These are phyloP conservation scores for Rhodofomes roseus DNA, from an alignment of 1,284 basidiomycete genomes.

Conservation along the genomic window DNA sequence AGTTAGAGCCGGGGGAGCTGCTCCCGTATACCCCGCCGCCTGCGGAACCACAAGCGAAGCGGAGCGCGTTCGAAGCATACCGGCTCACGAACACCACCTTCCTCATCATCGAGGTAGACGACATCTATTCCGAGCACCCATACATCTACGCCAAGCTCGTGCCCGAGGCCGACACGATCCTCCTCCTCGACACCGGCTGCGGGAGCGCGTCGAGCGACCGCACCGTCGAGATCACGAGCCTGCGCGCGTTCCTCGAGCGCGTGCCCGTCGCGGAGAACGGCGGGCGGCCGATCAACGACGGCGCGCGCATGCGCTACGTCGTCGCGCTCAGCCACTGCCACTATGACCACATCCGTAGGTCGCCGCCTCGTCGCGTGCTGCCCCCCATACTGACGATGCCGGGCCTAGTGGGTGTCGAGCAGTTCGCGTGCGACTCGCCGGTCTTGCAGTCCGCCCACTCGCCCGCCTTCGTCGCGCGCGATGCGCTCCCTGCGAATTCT, in stretches of 20 bases:
- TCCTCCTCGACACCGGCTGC: constrained; percentile 53
- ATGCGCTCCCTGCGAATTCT: constrained; percentile 38
- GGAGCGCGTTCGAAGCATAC: constrained; percentile 38
- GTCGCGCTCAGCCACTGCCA: constrained; percentile 52
- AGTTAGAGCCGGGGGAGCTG: neutral
- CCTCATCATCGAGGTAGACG: constrained; percentile 48
- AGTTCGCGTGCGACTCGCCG: constrained; percentile 42
- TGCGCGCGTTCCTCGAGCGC: constrained; percentile 48
- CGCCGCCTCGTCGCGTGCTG: neutral
- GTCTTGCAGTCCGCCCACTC: constrained; percentile 44
- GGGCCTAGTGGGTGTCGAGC: constrained; percentile 43
- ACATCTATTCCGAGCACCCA: constrained; percentile 47
- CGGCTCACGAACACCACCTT: constrained; percentile 45
- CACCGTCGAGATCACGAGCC: constrained; percentile 36
- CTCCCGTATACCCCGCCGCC: neutral
- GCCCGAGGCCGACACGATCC: constrained; percentile 35
- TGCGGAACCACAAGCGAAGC: neutral
- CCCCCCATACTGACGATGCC: neutral
- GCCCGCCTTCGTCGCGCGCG: constrained; percentile 39
- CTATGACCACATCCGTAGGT: constrained; percentile 54
- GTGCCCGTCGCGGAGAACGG: constrained; percentile 40
- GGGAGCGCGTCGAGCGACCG: constrained; percentile 42
- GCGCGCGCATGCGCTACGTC: constrained; percentile 38
- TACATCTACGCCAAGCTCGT: constrained; percentile 50
- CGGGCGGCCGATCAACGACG: constrained; percentile 39